Evolutionary conservation across 495 filamentous ascomycete genomes (phyloP), one percentile per base, ranked within the genome.

Genomic region (Penicillium lagena): DNA sequence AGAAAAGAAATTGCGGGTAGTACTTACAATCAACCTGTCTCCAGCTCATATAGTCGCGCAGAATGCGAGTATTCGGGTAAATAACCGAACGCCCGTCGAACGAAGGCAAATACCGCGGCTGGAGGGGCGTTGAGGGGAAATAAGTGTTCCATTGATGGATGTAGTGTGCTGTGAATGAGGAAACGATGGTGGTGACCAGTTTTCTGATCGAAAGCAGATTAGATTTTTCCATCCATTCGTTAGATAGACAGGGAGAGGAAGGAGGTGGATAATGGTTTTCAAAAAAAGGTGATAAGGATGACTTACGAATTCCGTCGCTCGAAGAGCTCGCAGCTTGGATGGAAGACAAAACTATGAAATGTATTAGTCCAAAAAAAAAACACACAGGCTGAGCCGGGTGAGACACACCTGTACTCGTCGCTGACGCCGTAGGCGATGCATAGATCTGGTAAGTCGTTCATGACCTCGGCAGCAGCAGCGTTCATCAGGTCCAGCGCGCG

Each of bases 1-100:
- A 11, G 10, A 6, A 34, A 12, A 34, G 32, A 11, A 2, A 34
- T 9, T 9, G 32, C 7, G n/a, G 9, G 32, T 22, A 22, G 22
- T 32, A 66, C 83, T 60, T 60, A 94, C 91, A 97, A 62, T 98
- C 93, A 30, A 86, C 93, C 66, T 98, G 93, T 50, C 93, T 75
- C 93, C 93, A 98, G 54, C 86, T 89, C 79, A 97, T 81, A 62
- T 98, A 98, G 60, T 98, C 93, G 34, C 90, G 77, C 45, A 97
- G 58, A 58, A 91, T 90, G 55, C 74, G 73, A 11, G 77, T 71
- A 36, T 76, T 82, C 0, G 93, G 91, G 66, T 96, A 98, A 50
- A 81, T 73, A 31, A 97, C 90, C 9, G 90, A 89, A 12, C 93
- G 71, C 1, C 90, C 93, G 67, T 98, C 93, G 60, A 98, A 98